Conservation (phyloP, 257 asterid species). For the Solanum rostratum region DNA sequence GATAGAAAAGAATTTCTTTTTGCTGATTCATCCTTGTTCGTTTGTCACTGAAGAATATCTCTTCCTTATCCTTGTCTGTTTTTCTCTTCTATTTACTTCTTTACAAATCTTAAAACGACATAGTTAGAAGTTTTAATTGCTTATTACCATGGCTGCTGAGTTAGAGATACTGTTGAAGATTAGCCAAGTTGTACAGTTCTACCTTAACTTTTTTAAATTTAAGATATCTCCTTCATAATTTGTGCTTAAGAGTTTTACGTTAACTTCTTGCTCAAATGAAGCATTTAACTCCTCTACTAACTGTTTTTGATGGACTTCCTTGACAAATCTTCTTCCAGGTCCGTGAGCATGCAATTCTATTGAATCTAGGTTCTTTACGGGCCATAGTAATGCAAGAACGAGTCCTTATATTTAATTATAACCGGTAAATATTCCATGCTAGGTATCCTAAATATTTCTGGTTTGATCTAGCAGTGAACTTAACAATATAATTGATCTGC, state of each 20-base stretch:
- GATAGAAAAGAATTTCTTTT: not conserved
- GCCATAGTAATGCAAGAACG: slow-evolving; percentile 87
- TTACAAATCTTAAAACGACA: not conserved
- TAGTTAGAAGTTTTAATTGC: not conserved
- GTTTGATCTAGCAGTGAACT: not conserved
- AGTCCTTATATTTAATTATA: slow-evolving; percentile 85
- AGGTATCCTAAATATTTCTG: not conserved
- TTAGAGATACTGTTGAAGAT: not conserved
- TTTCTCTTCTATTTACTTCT: not conserved
- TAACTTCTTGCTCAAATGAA: not conserved
- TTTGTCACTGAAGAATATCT: not conserved
- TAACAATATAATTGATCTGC: not conserved
- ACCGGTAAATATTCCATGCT: slow-evolving; percentile 46
- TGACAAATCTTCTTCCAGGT: slow-evolving; percentile 34
- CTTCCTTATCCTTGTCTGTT: not conserved
- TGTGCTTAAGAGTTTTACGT: not conserved
- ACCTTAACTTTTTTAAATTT: not conserved
- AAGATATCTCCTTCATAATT: not conserved
- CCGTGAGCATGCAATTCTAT: slow-evolving; percentile 82
- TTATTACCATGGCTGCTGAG: not conserved
- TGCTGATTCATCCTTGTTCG: not conserved
- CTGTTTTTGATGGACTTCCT: not conserved
- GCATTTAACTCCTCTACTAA: not conserved
- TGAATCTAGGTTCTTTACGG: slow-evolving; percentile 89
- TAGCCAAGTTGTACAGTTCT: not conserved